Base-by-base conservation (phyloP, 2,329 filamentous ascomycete species). In the Periconia sp. region DNA sequence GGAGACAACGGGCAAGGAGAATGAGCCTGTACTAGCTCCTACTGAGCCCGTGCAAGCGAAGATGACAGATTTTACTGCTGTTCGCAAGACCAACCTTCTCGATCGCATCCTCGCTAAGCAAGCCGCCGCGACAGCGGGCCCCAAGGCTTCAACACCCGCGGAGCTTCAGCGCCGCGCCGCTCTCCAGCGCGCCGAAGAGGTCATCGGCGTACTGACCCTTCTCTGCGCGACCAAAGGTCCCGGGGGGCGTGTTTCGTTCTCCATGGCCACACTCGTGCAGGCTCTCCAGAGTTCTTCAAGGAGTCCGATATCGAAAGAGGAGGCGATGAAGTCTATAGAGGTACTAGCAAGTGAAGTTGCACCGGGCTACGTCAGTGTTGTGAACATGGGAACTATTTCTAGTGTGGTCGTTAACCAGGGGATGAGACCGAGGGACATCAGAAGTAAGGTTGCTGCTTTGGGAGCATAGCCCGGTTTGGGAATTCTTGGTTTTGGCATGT, bases 41-140 rank as follows among this genome's bases (percentile, higher is more conserved):
- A 28, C 16, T 54, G 59, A 23, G 15, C 56, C 57, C 17, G 37
- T 49, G 23, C 56, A 68, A 52, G 28, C 59, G 17, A 74, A 71
- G 43, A 69, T 73, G 18, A 62, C 65, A 9, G 62, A 66, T 17
- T 70, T 69, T 35, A 57, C 68, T 18, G 60, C 67, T 15, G 62
- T 72, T 11, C 73, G 75, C 45, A 70, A 72, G 46, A 68, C 69
- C 18, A 72, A 70, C 30, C 73, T 79, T 15, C 71, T 79, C 28
- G 75, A 78, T 38, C 75, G 77, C 41, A 76, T 79, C 35, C 71
- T 77, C 11, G 76, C 76, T 15, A 79, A 78, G 56, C 74, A 78
- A 56, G 66, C 68, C 18, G 54, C 66, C 17, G 65, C 68, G 4
- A 66, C 71, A 19, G 54, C 58, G 15, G 62, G 67, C 1, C 69